Conservation (phyloP, 2,329 filamentous ascomycete genomes). For the Trichophaea hybrida region DNA sequence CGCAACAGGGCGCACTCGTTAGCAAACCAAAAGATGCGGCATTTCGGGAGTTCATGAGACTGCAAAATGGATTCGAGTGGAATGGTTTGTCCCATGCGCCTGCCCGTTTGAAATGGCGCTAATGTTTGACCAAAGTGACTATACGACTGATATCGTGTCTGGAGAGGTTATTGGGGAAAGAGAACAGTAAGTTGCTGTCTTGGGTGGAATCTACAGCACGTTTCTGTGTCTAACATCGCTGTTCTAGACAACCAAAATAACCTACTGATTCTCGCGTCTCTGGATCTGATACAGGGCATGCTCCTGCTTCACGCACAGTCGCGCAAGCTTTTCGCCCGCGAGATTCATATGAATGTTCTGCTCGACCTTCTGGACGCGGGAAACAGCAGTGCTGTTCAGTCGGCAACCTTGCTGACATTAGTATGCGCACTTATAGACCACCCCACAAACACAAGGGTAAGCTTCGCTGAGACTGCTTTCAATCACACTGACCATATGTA, state of each 20-base stretch:
- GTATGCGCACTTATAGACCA: conserved; percentile 77
- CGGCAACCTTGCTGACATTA: conserved; percentile 73
- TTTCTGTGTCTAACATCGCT: not conserved
- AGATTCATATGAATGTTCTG: conserved; percentile 90
- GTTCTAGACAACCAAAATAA: conserved; percentile 61
- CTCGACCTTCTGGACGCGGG: conserved; percentile 86
- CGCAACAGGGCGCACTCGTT: conserved; percentile 16
- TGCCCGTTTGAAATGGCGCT: not conserved
- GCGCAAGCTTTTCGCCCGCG: conserved; percentile 69
- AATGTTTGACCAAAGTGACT: conserved; percentile 41
- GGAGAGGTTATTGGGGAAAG: conserved; percentile 71
- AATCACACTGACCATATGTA: not conserved
- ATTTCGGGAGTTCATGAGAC: conserved; percentile 87
- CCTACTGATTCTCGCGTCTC: conserved; percentile 68
- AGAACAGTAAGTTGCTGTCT: conserved; percentile 33
- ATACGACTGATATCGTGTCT: conserved; percentile 73
- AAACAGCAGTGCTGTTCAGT: conserved; percentile 86
- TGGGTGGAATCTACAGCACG: no score
- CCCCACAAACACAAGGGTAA: conserved; percentile 65
- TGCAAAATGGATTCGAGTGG: conserved; percentile 96
- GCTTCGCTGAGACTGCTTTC: not conserved
- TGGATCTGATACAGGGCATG: conserved; percentile 78
- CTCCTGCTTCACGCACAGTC: conserved; percentile 82
- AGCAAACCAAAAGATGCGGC: conserved; percentile 56
- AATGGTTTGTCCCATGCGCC: conserved; percentile 44